Conservation (phyloP, 371 early-diverging fungal species). For the Mucor irregularis region DNA sequence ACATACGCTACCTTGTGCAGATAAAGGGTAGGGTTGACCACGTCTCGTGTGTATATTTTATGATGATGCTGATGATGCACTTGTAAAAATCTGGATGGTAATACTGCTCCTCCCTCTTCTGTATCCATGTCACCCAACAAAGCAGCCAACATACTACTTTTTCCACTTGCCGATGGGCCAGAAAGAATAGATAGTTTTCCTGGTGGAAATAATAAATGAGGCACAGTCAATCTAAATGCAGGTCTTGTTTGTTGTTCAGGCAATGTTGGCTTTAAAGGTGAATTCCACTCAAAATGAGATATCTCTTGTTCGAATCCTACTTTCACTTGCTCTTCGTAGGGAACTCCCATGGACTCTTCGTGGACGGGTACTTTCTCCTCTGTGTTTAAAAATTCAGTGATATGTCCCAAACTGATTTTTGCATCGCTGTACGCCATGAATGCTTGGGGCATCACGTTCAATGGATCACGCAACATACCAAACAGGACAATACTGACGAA, state of each 20-base stretch:
- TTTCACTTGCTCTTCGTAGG: slow-evolving; percentile 18
- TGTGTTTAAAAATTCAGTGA: slow-evolving; percentile 51
- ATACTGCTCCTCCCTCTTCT: slow-evolving; percentile 29
- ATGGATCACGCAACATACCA: slow-evolving; percentile 60
- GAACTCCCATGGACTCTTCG: background rate
- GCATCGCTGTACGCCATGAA: slow-evolving; percentile 60
- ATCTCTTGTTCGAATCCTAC: slow-evolving; percentile 21
- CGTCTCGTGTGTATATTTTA: slow-evolving; percentile 16
- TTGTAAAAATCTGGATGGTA: slow-evolving; percentile 41
- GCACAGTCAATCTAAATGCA: slow-evolving; percentile 24
- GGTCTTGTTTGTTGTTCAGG: background rate
- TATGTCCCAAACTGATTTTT: slow-evolving; percentile 56
- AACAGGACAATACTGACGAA: slow-evolving; percentile 70
- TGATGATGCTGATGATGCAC: background rate
- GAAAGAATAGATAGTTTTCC: slow-evolving; percentile 60
- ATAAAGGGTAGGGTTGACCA: slow-evolving; percentile 11
- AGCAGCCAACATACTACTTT: slow-evolving; percentile 66
- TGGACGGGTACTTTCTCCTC: slow-evolving; percentile 18
- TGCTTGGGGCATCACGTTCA: slow-evolving; percentile 65
- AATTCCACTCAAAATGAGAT: slow-evolving; percentile 29
- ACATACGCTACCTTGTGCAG: slow-evolving; percentile 64
- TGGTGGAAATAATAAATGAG: slow-evolving; percentile 51
- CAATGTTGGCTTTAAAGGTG: too few species aligned
- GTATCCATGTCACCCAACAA: slow-evolving; percentile 65
- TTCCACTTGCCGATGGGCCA: slow-evolving; percentile 67